A percentile compares a stretch with the other conserved stretches of the same genome.
Evolutionary conservation across 2,329 filamentous ascomycete species (phyloP).

Genomic region (Herpotrichia juniperi): DNA sequence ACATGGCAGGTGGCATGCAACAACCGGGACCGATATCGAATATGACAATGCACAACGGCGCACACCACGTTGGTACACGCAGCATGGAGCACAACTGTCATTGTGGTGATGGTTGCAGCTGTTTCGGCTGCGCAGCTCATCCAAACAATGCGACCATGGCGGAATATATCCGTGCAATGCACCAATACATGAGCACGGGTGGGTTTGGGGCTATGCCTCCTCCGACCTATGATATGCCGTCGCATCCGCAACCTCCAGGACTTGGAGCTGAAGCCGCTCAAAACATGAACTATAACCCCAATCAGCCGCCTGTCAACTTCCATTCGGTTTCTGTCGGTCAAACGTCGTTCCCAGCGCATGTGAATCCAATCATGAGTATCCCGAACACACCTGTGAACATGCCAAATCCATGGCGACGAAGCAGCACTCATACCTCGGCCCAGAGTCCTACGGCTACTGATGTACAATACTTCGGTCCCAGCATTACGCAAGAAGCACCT

Average conservation of each 20-base stretch:
- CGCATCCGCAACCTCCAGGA: constrained; percentile 40
- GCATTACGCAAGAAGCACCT: constrained; percentile 13
- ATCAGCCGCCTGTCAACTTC: constrained; percentile 22
- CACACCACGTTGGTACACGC: constrained; percentile 38
- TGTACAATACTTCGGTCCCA: constrained; percentile 20
- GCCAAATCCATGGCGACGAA: constrained; percentile 32
- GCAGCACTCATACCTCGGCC: constrained; percentile 10
- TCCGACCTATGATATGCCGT: constrained; percentile 42
- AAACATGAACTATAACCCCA: constrained; percentile 19
- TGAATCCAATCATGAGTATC: constrained; percentile 24
- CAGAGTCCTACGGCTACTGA: constrained; percentile 17
- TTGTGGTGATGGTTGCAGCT: constrained; percentile 71
- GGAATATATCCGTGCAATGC: constrained; percentile 55
- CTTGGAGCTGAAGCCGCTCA: constrained; percentile 31
- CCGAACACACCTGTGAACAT: constrained; percentile 18
- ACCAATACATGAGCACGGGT: constrained; percentile 42
- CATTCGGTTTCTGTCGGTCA: constrained; percentile 22
- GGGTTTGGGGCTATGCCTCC: constrained; percentile 36
- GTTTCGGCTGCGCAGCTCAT: constrained; percentile 71
- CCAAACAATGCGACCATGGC: constrained; percentile 70
- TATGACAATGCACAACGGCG: constrained; percentile 23
- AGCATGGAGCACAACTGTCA: constrained; percentile 59
- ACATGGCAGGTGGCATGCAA: constrained; percentile 36
- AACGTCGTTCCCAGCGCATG: constrained; percentile 27
- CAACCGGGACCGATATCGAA: constrained; percentile 42